Conservation (phyloP, 805 yeast genomes). For the Cyberlindnera mrakii region DNA sequence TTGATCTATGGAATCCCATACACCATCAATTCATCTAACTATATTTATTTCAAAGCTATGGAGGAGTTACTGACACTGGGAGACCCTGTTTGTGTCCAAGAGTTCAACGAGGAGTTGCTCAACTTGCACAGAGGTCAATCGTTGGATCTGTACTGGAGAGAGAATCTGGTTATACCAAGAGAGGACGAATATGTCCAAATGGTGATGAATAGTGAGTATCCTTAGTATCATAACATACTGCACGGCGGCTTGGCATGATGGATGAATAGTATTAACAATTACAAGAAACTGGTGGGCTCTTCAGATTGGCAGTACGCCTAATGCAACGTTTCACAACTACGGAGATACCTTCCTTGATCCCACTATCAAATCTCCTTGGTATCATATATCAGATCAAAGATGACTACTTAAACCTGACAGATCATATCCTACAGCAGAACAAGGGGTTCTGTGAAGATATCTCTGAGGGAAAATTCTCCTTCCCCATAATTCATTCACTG, state of each 20-base stretch:
- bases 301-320: conserved; percentile 65
- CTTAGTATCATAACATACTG: no score
- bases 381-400: conserved; percentile 80
- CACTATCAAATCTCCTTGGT: conserved; percentile 73
- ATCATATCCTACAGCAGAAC: conserved; percentile 43
- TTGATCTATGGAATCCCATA: conserved; percentile 68
- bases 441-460: conserved; percentile 85
- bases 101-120: conserved; percentile 67
- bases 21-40: conserved; percentile 78
- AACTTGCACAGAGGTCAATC: conserved; percentile 90
- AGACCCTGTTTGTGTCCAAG: conserved; percentile 23
- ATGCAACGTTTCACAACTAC: conserved; percentile 35
- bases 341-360: conserved; percentile 33
- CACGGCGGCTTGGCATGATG: no score
- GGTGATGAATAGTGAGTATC: conserved; percentile 56
- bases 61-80: conserved; percentile 34
- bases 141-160: conserved; percentile 85
- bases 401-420: conserved; percentile 68
- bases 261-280: not conserved
- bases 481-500: conserved; percentile 73
- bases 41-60: conserved; percentile 54
- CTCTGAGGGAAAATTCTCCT: conserved; percentile 83
- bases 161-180: conserved; percentile 48
- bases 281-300: conserved; percentile 73
- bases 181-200: conserved; percentile 64